These are phyloP conservation scores for Aspergillus steynii DNA, from an alignment of 495 filamentous ascomycete species.

Conservation along the genomic window DNA sequence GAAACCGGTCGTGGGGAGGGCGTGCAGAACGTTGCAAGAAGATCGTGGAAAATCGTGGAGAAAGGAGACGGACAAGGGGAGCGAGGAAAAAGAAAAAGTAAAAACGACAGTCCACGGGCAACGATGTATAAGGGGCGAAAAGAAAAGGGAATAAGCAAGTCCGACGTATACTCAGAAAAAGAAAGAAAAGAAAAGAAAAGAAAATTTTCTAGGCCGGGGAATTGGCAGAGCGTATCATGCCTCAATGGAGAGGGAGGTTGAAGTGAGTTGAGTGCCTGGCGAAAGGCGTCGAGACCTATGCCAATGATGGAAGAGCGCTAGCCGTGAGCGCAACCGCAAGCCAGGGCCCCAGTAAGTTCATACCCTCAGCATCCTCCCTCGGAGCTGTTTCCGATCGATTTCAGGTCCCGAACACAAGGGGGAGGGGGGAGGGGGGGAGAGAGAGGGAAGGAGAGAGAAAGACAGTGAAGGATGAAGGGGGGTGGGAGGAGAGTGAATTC, in stretches of 20 bases:
- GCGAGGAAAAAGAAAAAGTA: slow-evolving; percentile 11
- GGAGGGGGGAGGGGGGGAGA: slow-evolving; percentile 15
- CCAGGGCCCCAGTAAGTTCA: slow-evolving; percentile 48
- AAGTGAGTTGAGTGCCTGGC: slow-evolving; percentile 26
- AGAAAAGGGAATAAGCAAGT: slow-evolving; percentile 14
- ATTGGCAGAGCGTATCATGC: slow-evolving; percentile 34
- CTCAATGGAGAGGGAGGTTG: slow-evolving; percentile 22
- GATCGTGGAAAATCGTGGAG: slow-evolving; percentile 40
- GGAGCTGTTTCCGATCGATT: slow-evolving; percentile 13
- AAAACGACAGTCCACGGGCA: slow-evolving; percentile 24
- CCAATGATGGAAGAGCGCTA: slow-evolving; percentile 38
- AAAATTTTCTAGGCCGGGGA: slow-evolving; percentile 23
- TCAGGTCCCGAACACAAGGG: slow-evolving; percentile 25
- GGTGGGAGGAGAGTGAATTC: not conserved
- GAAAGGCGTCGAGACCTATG: slow-evolving; percentile 24
- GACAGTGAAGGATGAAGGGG: slow-evolving; percentile 14
- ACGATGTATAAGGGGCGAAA: slow-evolving; percentile 23
- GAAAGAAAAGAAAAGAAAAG: slow-evolving; percentile 18
- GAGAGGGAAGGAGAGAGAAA: slow-evolving; percentile 1
- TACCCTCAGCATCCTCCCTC: slow-evolving; percentile 48
- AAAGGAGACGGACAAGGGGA: slow-evolving; percentile 24
- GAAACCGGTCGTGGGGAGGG: slow-evolving; percentile 37
- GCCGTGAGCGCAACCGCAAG: slow-evolving; percentile 50
- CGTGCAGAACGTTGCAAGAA: slow-evolving; percentile 42
- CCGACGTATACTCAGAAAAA: slow-evolving; percentile 20